Evolutionary conservation across 306 rosid species (phyloP), one percentile per base, ranked within the genome.

Genomic region (Castanospermum australe): DNA sequence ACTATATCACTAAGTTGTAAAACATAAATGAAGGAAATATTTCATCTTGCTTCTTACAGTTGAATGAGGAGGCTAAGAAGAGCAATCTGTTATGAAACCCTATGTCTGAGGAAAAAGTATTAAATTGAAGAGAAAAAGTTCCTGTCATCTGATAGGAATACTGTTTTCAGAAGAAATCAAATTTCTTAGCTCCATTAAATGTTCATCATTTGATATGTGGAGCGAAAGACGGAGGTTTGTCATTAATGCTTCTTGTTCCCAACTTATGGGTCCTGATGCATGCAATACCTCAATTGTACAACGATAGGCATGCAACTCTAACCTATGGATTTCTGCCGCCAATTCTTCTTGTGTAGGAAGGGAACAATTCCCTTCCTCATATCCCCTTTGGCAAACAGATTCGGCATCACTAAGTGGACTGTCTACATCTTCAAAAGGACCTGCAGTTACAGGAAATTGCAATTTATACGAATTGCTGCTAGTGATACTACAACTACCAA

Each of bases 291-390:
- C 98, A 73, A 96, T 88, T 60, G 99, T 96, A 88, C 96, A 81
- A 82, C 89, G 98, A 86, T 96, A 96, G 86, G 99, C 99, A 70
- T 88, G 91, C 86, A 96, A 88, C 91, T 96, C 99, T 86, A 96
- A 89, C 91, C 88, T 83, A 92, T 91, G 99, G 82, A 91, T 89
- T 84, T 91, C 92, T 78, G 82, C 87, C 4, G 88, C 92, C 92
- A 91, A 79, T 77, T 88, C 88, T 60, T 84, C 85, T 57, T 88
- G 78, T 50, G 84, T 57, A 42, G 88, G 86, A 73, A 71, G 87
- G 85, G 79, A 81, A 76, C 55, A 77, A 82, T 74, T 88, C 47
- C 79, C 84, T 78, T 83, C 89, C 82, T 85, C 89, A 62, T 76
- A 61, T 64, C 81, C 85, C 87, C 71, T 71, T 21, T 41, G 79